Base-by-base conservation (phyloP, 352 stramenopile species). In the Pythium brachiatum region DNA sequence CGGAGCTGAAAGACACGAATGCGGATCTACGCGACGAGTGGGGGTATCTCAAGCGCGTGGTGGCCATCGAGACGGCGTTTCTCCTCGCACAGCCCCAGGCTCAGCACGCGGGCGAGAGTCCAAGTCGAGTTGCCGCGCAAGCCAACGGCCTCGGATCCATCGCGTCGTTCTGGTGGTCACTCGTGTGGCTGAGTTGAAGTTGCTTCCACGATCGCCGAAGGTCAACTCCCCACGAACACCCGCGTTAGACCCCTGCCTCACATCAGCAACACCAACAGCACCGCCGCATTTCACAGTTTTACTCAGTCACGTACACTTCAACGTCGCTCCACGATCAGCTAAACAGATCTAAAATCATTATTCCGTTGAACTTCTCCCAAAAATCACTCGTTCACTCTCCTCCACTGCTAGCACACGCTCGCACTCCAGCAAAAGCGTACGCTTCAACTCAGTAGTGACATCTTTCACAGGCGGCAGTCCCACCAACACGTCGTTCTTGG, bases 401-500 rank as follows among this genome's bases (percentile, higher is more conserved):
- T 59, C 31, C 18, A 54, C 20, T 18, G 23, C 20, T 16, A 66
- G 60, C 29, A 23, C 29, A 6, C 41, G 50, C 23, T 46, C 41
- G 20, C 60, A 66, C 46, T 60, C 60, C 39, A 66, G 51, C 43
- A 44, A 39, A 29, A 66, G 48, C 48, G 25, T 56, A 43, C 41
- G 48, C 52, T 34, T 51, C 27, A 11, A 9, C 18, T 18, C 23
- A 25, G 9, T 32, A 2, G 25, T 39, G 38, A 0, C 53, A 25
- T 21, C 2, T 29, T 29, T 20, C 18, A 55, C 27, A 55, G 41
- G 57, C 21, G 85, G 85, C 16, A 89, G 71, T 7, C 85, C 85
- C 27, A 94, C 83, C 20, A 94, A 55, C 27, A 94, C 74, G 59
- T 94, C 83, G 66, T 94, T 94, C 75, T 94, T 94, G 9, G 85